A percentile compares a stretch with the other conserved stretches of the same genome.
Conservation (phyloP, 2,329 filamentous ascomycete species). For the Blastomyces percursus region DNA sequence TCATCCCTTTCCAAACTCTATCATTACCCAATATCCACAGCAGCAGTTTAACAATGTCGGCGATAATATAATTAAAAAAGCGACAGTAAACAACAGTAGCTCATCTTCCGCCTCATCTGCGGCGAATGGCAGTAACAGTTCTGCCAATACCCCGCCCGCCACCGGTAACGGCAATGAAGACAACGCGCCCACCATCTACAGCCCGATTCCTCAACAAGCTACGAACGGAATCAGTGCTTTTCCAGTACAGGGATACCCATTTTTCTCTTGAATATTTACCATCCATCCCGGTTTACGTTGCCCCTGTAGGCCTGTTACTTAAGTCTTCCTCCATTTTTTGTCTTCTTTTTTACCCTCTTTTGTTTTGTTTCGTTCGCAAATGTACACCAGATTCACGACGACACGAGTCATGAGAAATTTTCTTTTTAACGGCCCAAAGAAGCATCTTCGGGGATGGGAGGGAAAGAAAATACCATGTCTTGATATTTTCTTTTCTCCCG, state of each 20-base stretch:
- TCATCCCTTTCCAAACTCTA: slow-evolving; percentile 18
- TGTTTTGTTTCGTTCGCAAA: not conserved
- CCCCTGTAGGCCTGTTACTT: not conserved
- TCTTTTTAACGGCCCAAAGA: not conserved
- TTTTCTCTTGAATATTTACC: not conserved
- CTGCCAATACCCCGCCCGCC: not conserved
- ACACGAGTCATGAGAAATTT: slow-evolving; percentile 5
- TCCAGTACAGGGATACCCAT: not conserved
- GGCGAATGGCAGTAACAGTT: not conserved
- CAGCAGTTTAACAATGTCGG: slow-evolving; percentile 4
- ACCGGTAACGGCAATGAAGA: slow-evolving; percentile 7
- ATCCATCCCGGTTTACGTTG: not conserved
- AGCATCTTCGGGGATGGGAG: not conserved
- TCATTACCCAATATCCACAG: slow-evolving; percentile 18
- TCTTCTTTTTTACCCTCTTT: not conserved
- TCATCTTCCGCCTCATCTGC: not conserved
- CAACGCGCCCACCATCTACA: slow-evolving; percentile 24
- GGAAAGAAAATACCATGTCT: not conserved
- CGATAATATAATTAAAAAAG: not conserved
- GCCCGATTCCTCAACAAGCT: slow-evolving; percentile 22
- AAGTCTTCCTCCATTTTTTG: too few species aligned
- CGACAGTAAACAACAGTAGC: not conserved
- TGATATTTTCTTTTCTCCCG: not conserved
- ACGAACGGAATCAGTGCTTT: slow-evolving; percentile 13
- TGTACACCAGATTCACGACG: slow-evolving; percentile 7